Percentiles rank a stretch among this genome's conserved stretches.
Evolutionary conservation across 768 basidiomycete species (phyloP).

Genomic region (Glaciozyma martinii): DNA sequence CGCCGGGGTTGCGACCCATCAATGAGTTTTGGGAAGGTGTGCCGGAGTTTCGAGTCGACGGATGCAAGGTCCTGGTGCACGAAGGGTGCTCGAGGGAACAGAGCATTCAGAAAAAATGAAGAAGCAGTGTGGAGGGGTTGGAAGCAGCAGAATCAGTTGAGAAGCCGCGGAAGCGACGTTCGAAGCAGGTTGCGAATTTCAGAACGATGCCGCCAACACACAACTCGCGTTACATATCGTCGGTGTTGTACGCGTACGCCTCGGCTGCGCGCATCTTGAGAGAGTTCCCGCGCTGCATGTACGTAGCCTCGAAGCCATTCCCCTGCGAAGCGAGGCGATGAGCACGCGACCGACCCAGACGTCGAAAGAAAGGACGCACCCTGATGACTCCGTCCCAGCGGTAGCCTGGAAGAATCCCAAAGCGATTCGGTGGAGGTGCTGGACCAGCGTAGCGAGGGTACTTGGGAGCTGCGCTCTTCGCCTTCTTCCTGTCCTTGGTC

Average conservation of each 20-base stretch:
- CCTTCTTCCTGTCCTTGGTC: conserved; percentile 59
- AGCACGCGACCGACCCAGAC: background rate
- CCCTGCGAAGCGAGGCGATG: conserved; percentile 42
- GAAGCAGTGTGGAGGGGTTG: too few relatives aligned
- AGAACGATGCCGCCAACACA: too few relatives aligned
- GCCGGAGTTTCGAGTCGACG: too few relatives aligned
- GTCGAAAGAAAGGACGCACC: conserved; percentile 2
- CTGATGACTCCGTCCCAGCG: conserved; percentile 97
- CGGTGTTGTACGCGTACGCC: conserved; percentile 47
- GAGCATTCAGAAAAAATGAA: too few relatives aligned
- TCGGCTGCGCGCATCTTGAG: conserved; percentile 60
- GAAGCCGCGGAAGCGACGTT: too few relatives aligned
- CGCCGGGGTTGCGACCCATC: too few relatives aligned
- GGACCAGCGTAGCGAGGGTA: conserved; percentile 81
- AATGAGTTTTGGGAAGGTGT: too few relatives aligned
- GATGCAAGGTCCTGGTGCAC: too few relatives aligned
- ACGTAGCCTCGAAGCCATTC: conserved; percentile 88
- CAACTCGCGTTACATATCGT: background rate
- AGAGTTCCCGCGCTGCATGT: conserved; percentile 75
- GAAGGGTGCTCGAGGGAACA: too few relatives aligned
- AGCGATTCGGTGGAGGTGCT: conserved; percentile 84
- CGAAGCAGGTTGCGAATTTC: too few relatives aligned
- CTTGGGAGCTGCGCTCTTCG: conserved; percentile 58
- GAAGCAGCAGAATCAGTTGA: too few relatives aligned
- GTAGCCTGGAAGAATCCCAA: conserved; percentile 88